Evolutionary conservation across 1,139 yeast genomes (phyloP).

Genomic region (Trichomonascaceae sp.): DNA sequence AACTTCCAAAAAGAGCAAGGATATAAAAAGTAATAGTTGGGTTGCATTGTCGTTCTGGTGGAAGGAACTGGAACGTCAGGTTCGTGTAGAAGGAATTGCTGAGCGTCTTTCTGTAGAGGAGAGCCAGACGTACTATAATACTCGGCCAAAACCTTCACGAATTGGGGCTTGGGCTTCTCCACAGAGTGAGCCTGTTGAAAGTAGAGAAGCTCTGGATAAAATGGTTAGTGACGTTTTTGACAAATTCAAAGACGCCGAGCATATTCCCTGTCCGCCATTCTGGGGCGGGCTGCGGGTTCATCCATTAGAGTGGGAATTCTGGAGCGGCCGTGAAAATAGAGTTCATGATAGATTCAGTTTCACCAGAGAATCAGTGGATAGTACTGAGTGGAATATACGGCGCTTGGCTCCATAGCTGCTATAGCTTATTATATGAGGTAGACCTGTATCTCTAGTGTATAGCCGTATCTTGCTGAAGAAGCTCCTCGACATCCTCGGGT

Average conservation of each 20-base stretch:
- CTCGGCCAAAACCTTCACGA: conserved; percentile 88
- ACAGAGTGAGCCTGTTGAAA: conserved; percentile 57
- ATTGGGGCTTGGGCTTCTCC: conserved; percentile 98
- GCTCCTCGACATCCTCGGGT: neutral
- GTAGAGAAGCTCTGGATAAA: conserved; percentile 58
- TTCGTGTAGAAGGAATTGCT: conserved; percentile 81
- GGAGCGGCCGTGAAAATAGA: conserved; percentile 93
- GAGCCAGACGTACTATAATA: conserved; percentile 68
- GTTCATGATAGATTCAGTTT: conserved; percentile 86
- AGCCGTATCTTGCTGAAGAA: neutral
- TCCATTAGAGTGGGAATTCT: conserved; percentile 88
- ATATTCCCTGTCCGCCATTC: conserved; percentile 79
- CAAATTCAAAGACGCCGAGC: conserved; percentile 53
- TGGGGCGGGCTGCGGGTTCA: conserved; percentile 94
- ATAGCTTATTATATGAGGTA: neutral
- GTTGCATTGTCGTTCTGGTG: conserved; percentile 90
- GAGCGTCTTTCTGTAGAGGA: conserved; percentile 70
- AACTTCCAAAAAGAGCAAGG: conserved; percentile 71
- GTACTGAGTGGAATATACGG: conserved; percentile 52
- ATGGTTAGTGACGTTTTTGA: conserved; percentile 41
- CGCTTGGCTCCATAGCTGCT: conserved; percentile 64
- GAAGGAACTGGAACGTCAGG: conserved; percentile 86
- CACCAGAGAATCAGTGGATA: conserved; percentile 37
- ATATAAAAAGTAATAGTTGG: conserved; percentile 61
- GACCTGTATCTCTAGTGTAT: neutral